phyloP scores from a whole-genome alignment of 2,329 filamentous ascomycete genomes.

The Ilyonectria mors-panacis region DNA sequence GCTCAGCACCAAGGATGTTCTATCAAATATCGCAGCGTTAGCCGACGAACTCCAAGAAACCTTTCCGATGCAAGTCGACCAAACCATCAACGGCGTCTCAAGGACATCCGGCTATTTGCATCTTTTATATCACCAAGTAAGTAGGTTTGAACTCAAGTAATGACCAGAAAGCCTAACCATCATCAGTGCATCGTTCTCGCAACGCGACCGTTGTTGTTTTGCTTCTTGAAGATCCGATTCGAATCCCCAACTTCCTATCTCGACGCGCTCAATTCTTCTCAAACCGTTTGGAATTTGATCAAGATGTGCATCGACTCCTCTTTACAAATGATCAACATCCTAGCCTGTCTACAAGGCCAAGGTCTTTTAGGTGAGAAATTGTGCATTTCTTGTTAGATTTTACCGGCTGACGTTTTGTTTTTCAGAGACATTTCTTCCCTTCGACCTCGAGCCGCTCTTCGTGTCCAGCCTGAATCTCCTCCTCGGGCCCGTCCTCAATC shows the following conservation, averaged over 20 bases:
- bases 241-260: constrained; percentile 45
- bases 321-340: constrained; percentile 54
- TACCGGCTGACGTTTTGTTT: neutral
- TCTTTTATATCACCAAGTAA: constrained; percentile 52
- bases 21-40: constrained; percentile 48
- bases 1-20: constrained; percentile 49
- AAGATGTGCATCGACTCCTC: constrained; percentile 55
- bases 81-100: constrained; percentile 52
- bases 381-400: neutral
- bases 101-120: constrained; percentile 52
- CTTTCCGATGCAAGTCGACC: constrained; percentile 50
- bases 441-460: constrained; percentile 62
- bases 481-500: constrained; percentile 55
- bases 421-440: constrained; percentile 63
- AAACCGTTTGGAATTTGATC: constrained; percentile 52
- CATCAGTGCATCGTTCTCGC: constrained; percentile 52
- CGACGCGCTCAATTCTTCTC: constrained; percentile 56
- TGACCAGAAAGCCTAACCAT: neutral
- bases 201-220: constrained; percentile 51
- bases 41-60: constrained; percentile 50
- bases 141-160: neutral
- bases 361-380: constrained; percentile 59
- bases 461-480: constrained; percentile 60
- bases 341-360: constrained; percentile 61
- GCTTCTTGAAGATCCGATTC: constrained; percentile 52